These are phyloP conservation scores for Fusarium armeniacum DNA, from an alignment of 2,329 filamentous ascomycete genomes.

Conservation along the genomic window DNA sequence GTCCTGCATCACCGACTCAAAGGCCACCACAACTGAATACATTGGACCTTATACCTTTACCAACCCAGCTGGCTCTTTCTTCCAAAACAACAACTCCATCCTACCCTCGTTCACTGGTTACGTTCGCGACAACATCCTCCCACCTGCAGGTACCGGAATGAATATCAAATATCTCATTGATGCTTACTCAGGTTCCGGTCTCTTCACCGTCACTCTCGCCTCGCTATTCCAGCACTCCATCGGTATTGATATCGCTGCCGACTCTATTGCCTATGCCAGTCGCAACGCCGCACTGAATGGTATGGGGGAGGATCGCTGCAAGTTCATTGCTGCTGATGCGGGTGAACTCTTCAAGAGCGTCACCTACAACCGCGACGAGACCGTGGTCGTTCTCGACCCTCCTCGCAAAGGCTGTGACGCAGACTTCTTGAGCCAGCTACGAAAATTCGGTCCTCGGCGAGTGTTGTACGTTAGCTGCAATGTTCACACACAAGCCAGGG, in stretches of 20 bases:
- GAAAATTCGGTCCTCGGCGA: slow-evolving; percentile 81
- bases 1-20: slow-evolving; percentile 88
- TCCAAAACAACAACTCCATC: slow-evolving; percentile 99
- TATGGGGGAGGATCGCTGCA: slow-evolving; percentile 75
- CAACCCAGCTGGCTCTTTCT: slow-evolving; percentile 94
- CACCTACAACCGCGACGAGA: slow-evolving; percentile 80
- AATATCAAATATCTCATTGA: slow-evolving; percentile 90
- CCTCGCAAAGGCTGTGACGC: slow-evolving; percentile 94
- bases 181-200: slow-evolving; percentile 95
- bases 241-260: slow-evolving; percentile 89
- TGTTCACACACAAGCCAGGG: slow-evolving; percentile 95
- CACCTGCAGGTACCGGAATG: slow-evolving; percentile 55
- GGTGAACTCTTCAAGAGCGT: slow-evolving; percentile 84
- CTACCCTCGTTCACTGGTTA: slow-evolving; percentile 88
- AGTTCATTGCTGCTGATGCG: slow-evolving; percentile 92
- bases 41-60: slow-evolving; percentile 87
- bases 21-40: slow-evolving; percentile 87
- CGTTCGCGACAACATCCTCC: slow-evolving; percentile 83
- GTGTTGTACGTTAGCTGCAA: slow-evolving; percentile 98
- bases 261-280: slow-evolving; percentile 83
- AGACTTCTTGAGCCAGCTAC: slow-evolving; percentile 83
- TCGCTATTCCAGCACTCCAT: slow-evolving; percentile 85
- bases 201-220: slow-evolving; percentile 96
- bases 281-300: slow-evolving; percentile 84
- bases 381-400: slow-evolving; percentile 95